Evolutionary conservation across 179 eudicot species (phyloP).

Genomic region (Beta lomatogona): DNA sequence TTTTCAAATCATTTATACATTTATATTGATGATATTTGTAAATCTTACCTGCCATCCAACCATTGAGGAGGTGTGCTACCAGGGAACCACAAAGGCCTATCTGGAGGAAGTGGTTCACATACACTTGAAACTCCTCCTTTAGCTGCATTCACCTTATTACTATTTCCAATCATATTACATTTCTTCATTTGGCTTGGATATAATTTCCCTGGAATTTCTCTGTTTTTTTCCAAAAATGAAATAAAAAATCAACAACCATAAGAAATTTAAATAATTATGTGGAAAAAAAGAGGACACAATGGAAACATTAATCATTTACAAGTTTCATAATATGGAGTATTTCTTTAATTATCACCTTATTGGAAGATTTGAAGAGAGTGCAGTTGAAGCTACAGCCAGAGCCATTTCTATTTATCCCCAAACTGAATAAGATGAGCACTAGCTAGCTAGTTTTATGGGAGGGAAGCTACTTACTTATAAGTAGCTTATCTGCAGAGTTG

Average conservation of each 20-base stretch:
- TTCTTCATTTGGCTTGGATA: constrained; percentile 25
- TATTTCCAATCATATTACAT: constrained; percentile 17
- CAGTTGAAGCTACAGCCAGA: constrained; percentile 49
- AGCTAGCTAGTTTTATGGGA: no score
- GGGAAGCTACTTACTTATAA: neutral
- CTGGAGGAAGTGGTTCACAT: constrained; percentile 87
- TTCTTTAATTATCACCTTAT: constrained; percentile 33
- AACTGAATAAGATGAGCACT: neutral
- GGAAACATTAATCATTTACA: no score
- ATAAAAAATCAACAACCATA: neutral
- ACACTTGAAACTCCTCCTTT: constrained; percentile 73
- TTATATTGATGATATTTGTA: no score
- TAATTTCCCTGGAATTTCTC: constrained; percentile 41
- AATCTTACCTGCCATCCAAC: constrained; percentile 82
- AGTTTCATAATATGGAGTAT: neutral
- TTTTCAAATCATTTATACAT: no score
- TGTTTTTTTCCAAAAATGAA: constrained; percentile 10
- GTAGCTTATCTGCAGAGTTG: constrained; percentile 30
- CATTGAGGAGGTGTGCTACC: constrained; percentile 81
- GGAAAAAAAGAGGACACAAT: no score
- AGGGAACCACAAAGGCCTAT: constrained; percentile 93
- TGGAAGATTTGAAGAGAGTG: constrained; percentile 48
- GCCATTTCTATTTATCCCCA: constrained; percentile 41
- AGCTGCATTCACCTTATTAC: constrained; percentile 40
- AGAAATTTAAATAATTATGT: neutral